Evolutionary conservation across 2,329 filamentous ascomycete species (phyloP), one percentile per base, ranked within the genome.

Genomic region (Dothistroma pini): DNA sequence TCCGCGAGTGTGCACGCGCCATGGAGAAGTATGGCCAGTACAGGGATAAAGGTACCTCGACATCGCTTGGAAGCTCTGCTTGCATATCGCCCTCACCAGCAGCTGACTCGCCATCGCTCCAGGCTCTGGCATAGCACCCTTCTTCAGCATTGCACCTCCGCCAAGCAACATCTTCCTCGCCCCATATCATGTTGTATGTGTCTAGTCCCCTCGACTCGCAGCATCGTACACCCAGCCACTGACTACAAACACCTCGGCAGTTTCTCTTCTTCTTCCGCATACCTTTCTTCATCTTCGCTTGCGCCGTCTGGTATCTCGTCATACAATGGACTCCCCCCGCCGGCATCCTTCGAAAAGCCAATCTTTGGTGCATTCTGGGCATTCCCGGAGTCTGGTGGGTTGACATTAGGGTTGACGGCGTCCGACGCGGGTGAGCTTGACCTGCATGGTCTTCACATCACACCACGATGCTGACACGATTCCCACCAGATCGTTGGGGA

Each of bases 11-110:
- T 31, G 48, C 35, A 67, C 71, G 35, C 75, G 75, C 3, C 38
- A 97, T 97, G 93, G 93, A 97, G 81, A 96, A 96, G 76, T 97
- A 91, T 76, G 93, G 90, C 60, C 91, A 96, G 75, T 97, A 91
- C 73, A 88, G 93, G 70, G 93, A 97, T 77, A 86, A 89, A 86
- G 92, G 92, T 90, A 80, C 66, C 54, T 54, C 52, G 34, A 29
- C 58, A 21, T 48, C 21, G 34, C 60, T 60, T 48, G 58, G 58
- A 56, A 55, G 38, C 50, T 29, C 25, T 31, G 56, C 52, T 52
- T 58, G n/a, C 32, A 41, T 44, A 25, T 53, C 31, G 32, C 44
- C n/a, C 63, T 58, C 53, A 60, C 22, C 29, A 54, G 38, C 29
- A 54, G 38, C 64, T 69, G 64, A 69, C 63, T 61, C 61, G 32